Base-by-base conservation (phyloP, 306 rosid genomes). In the Calophaca sinica region DNA sequence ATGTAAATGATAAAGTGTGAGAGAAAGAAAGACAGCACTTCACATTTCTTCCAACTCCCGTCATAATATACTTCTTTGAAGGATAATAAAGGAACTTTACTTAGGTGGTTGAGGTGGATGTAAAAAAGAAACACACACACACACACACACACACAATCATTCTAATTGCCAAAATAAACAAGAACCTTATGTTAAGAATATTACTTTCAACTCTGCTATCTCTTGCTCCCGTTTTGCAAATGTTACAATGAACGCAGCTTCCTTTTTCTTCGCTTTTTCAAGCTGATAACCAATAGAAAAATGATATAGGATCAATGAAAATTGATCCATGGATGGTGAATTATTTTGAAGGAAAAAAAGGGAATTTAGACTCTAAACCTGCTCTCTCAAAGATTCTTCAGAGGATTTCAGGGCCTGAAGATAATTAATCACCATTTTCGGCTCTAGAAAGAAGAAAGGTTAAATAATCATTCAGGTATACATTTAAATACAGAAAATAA, bases 221-320 rank as follows among this genome's bases (percentile, higher is more conserved):
- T 91, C 97, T 81, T 93, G 97, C 80, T 91, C 98, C 64, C 92
- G 91, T 77, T 91, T 93, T 14, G 98, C 96, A 84, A 91, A 91
- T 36, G 98, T 91, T 63, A 91, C 92, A 60, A 94, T 88, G 79
- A 91, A 94, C 4, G 97, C 94, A 42, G 97, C 93, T 84, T 94
- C 98, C 87, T 94, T 94, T 85, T 89, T 94, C 88, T 89, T 91
- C 6, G 96, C 91, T 68, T 91, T 94, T 74, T 89, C 98, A 81
- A 94, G 88, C 98, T 94, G 83, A 74, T n/a, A 77, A 80, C 85
- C 86, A 65, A 81, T 77, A 78, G 29, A 10, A 65, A 75, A 49
- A 14, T n/a, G 44, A 39, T 28, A 78, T 15, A 20, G 36, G 46
- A 51, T 74, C 49, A 61, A 72, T 20, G 58, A 75, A 64, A 81